Evolutionary conservation across 768 basidiomycete genomes (phyloP).

Genomic region (Lentinula detonsa): DNA sequence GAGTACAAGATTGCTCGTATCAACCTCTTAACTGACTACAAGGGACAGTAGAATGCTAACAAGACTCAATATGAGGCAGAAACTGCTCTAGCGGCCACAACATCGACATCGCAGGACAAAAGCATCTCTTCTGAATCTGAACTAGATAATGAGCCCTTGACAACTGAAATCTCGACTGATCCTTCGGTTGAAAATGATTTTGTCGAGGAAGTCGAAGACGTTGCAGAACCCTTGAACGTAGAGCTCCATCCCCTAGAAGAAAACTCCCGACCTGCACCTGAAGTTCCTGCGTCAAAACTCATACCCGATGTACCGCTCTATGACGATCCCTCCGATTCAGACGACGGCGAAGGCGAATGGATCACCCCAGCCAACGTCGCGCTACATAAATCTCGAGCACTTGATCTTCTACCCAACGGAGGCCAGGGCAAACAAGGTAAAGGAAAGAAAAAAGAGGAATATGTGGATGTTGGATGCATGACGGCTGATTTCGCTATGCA

Average conservation of each 20-base stretch:
- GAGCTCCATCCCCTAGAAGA: constrained; percentile 32
- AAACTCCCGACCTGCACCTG: constrained; percentile 11
- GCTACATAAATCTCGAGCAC: constrained; percentile 80
- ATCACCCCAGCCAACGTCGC: constrained; percentile 88
- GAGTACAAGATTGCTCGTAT: constrained; percentile 8
- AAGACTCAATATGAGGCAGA: neutral
- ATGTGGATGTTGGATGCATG: constrained; percentile 80
- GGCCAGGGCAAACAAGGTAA: constrained; percentile 26
- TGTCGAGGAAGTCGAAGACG: constrained; percentile 9
- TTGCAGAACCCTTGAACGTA: constrained; percentile 32
- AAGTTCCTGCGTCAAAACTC: constrained; percentile 14
- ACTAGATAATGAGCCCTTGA: neutral
- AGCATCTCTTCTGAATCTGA: neutral
- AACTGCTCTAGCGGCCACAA: neutral
- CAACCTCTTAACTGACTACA: constrained; percentile 8
- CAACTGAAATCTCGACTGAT: neutral
- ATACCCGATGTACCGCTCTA: constrained; percentile 38
- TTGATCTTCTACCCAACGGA: constrained; percentile 71
- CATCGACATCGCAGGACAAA: neutral
- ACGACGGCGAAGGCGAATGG: constrained; percentile 93
- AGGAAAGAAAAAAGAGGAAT: constrained; percentile 28
- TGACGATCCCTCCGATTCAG: constrained; percentile 72
- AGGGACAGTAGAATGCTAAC: constrained; percentile 24
- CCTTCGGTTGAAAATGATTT: constrained; percentile 13
- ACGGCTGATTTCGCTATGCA: constrained; percentile 99